Conservation (phyloP, 1,284 basidiomycete species). For the Heterobasidion irregulare region DNA sequence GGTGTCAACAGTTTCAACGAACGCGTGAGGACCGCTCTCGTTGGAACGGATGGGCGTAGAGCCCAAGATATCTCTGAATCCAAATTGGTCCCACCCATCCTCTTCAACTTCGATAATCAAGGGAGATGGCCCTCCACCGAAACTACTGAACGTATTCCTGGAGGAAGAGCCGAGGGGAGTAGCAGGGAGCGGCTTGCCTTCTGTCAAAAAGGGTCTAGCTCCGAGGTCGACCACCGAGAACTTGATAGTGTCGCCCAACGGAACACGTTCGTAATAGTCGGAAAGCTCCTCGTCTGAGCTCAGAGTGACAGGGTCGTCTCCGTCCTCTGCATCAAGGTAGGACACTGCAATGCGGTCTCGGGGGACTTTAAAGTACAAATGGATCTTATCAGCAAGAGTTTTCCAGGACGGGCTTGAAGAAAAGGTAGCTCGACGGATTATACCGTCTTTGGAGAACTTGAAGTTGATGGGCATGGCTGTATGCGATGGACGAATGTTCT, state of each 20-base stretch:
- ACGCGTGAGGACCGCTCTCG: slow-evolving; percentile 44
- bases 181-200: slow-evolving; percentile 25
- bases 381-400: slow-evolving; percentile 45
- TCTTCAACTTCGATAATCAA: slow-evolving; percentile 50
- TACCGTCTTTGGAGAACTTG: slow-evolving; percentile 46
- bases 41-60: slow-evolving; percentile 6
- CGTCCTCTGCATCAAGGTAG: slow-evolving; percentile 54
- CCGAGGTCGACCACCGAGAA: slow-evolving; percentile 57
- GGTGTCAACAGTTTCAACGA: slow-evolving; percentile 52
- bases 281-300: slow-evolving; percentile 61
- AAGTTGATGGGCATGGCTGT: slow-evolving; percentile 36
- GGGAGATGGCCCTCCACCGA: slow-evolving; percentile 9
- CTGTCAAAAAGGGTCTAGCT: slow-evolving; percentile 18
- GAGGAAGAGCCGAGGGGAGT: slow-evolving; percentile 25
- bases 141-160: slow-evolving; percentile 45
- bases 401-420: slow-evolving; percentile 42
- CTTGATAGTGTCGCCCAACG: slow-evolving; percentile 32
- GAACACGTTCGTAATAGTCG: slow-evolving; percentile 42
- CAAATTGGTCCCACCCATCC: slow-evolving; percentile 57
- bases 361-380: slow-evolving; percentile 48
- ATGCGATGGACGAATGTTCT: not conserved
- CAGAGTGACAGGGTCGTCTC: slow-evolving; percentile 58
- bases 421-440: slow-evolving; percentile 55
- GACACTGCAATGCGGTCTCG: slow-evolving; percentile 50
- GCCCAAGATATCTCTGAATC: slow-evolving; percentile 19